Base-by-base conservation (phyloP, 2,329 filamentous ascomycete genomes). In the Phialophora verrucosa region DNA sequence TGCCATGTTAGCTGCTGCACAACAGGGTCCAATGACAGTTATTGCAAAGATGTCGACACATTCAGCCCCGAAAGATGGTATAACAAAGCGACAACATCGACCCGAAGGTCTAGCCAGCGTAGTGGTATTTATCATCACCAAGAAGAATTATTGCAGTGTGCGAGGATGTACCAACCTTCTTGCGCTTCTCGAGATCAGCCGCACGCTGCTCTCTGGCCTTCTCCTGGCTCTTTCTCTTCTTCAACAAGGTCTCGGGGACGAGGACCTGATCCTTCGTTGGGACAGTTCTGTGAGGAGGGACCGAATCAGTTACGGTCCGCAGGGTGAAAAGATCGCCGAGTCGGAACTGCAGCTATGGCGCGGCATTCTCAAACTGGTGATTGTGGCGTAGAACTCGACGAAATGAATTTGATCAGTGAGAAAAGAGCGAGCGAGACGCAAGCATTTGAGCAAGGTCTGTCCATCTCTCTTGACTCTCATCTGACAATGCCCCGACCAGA, bases 191-290 rank as follows among this genome's bases (percentile, higher is more conserved):
- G 74, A 88, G 82, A 78, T 91, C 91, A 73, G 91, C 87, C 75
- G 87, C 83, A 81, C 90, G 90, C 84, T 94, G 91, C 82, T 95
- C 93, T 82, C 93, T 91, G 82, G 93, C 93, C 90, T 97, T 97
- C 90, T 99, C 95, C 86, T 97, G 94, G 83, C 89, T 92, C 93
- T 99, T 99, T 87, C 95, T 92, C 92, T 99, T 99, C 91, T 99
- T 99, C 83, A 99, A 89, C 79, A 99, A 92, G 78, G 95, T 99
- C 92, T 99, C 95, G 76, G 95, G 95, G 81, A 98, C 92, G 82
- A 98, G 87, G 82, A 99, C 89, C 83, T 98, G 91, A 83, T 97
- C 92, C 83, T 93, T 85, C 83, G 93, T 96, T 75, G 95, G 92
- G 79, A 97, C 91, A 84, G 89, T 89, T 85, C 93, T 97, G 80